phyloP scores from a whole-genome alignment of 345 rosid genomes.

The Carallia brachiata region DNA sequence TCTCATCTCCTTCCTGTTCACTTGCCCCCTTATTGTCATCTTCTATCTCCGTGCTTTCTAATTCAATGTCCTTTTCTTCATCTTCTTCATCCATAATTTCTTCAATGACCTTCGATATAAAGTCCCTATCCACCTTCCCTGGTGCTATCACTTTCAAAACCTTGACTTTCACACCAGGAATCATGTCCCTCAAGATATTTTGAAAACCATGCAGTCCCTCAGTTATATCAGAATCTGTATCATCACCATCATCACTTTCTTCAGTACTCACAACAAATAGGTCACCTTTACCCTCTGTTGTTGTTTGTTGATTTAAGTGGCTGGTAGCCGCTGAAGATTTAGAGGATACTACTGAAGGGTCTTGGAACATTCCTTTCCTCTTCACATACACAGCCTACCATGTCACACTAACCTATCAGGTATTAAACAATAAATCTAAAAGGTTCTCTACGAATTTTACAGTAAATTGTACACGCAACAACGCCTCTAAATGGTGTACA shows the following conservation, averaged over 20 bases:
- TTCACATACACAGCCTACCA: slow-evolving; percentile 80
- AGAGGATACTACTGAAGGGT: slow-evolving; percentile 41
- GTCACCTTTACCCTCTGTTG: slow-evolving; percentile 57
- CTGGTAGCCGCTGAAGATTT: slow-evolving; percentile 41
- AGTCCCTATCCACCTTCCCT: slow-evolving; percentile 73
- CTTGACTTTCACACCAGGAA: slow-evolving; percentile 84
- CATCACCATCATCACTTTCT: slow-evolving; percentile 58
- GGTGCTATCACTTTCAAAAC: slow-evolving; percentile 78
- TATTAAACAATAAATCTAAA: neutral
- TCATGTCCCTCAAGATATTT: slow-evolving; percentile 73
- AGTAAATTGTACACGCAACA: too few species aligned
- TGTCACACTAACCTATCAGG: slow-evolving; percentile 23
- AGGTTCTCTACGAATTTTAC: neutral
- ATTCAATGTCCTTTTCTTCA: slow-evolving; percentile 59
- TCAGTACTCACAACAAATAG: slow-evolving; percentile 50
- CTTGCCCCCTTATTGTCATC: slow-evolving; percentile 54
- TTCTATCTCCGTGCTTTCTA: slow-evolving; percentile 56
- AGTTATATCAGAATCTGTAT: slow-evolving; percentile 61
- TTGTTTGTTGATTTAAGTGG: slow-evolving; percentile 40
- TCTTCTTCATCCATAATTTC: slow-evolving; percentile 77
- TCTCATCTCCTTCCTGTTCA: slow-evolving; percentile 51
- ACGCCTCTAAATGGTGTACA: too few species aligned
- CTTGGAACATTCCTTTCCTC: slow-evolving; percentile 47
- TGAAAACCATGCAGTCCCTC: slow-evolving; percentile 73
- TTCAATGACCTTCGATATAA: slow-evolving; percentile 83